These are phyloP conservation scores for Claviceps sp. DNA, from an alignment of 2,329 filamentous ascomycete species.

Conservation along the genomic window DNA sequence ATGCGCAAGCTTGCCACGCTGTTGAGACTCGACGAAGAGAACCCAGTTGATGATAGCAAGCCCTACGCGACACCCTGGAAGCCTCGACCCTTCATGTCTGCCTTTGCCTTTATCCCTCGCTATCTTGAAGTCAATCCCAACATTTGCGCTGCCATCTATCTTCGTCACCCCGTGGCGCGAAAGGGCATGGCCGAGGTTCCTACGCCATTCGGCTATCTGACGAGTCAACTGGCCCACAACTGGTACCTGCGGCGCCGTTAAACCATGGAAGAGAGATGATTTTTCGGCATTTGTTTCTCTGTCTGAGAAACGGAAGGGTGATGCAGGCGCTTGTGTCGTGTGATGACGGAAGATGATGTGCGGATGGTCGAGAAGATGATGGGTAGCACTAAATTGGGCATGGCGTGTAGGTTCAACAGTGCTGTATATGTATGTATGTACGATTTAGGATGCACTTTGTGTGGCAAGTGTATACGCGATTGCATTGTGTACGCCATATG, in stretches of 20 bases:
- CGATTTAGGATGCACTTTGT: too few species aligned
- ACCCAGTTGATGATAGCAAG: conserved; percentile 62
- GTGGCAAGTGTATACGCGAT: too few species aligned
- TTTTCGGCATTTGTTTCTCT: too few species aligned
- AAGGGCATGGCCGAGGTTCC: conserved; percentile 72
- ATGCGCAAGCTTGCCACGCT: conserved; percentile 39
- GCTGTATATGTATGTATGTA: too few species aligned
- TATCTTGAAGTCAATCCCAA: conserved; percentile 98
- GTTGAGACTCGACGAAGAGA: conserved; percentile 53
- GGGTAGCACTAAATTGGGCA: too few species aligned
- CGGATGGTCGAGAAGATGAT: too few species aligned
- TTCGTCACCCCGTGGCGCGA: conserved; percentile 83
- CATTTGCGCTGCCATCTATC: conserved; percentile 87
- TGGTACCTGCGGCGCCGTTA: conserved; percentile 85
- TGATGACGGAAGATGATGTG: too few species aligned
- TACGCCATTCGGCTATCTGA: conserved; percentile 58
- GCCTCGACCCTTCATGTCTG: conserved; percentile 73
- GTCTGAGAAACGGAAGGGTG: too few species aligned
- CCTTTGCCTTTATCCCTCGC: conserved; percentile 87
- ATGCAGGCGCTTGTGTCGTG: too few species aligned
- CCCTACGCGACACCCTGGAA: conserved; percentile 87
- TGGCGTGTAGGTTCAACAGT: too few species aligned
- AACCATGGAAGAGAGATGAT: not conserved
- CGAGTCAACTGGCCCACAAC: conserved; percentile 74
- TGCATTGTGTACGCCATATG: too few species aligned